Conservation (phyloP, 495 filamentous ascomycete genomes). For the Annulohypoxylon stygium region DNA sequence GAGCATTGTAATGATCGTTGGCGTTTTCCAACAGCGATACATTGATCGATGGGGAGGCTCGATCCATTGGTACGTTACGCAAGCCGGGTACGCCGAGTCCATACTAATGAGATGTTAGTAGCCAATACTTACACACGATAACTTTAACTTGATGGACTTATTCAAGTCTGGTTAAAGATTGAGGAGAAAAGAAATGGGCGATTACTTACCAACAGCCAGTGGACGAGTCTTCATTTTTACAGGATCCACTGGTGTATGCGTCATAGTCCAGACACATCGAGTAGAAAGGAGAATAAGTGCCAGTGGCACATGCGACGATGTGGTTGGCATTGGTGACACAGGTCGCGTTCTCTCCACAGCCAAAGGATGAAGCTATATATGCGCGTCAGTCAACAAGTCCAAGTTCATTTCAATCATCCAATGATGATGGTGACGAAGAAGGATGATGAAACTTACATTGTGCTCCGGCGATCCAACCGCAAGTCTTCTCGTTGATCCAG, state of each 20-base stretch:
- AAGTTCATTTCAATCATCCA: not conserved
- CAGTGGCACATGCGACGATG: slow-evolving; percentile 53
- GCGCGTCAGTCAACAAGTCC: slow-evolving; percentile 19
- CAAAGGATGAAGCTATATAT: slow-evolving; percentile 42
- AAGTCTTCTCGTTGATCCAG: slow-evolving; percentile 53
- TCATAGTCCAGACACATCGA: slow-evolving; percentile 54
- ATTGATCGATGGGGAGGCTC: slow-evolving; percentile 49
- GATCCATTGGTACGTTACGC: slow-evolving; percentile 56
- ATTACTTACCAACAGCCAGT: slow-evolving; percentile 59
- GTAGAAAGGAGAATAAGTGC: slow-evolving; percentile 45
- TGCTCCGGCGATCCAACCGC: slow-evolving; percentile 51
- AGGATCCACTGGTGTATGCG: slow-evolving; percentile 46
- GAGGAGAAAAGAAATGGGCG: not conserved
- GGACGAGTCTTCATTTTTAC: slow-evolving; percentile 27
- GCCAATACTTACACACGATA: not conserved
- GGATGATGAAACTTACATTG: slow-evolving; percentile 49
- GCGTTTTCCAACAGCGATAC: slow-evolving; percentile 51
- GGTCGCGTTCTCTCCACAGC: slow-evolving; percentile 31
- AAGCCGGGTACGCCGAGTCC: slow-evolving; percentile 39
- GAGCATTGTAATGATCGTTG: slow-evolving; percentile 48
- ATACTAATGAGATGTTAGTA: slow-evolving; percentile 28
- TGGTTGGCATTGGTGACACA: slow-evolving; percentile 52
- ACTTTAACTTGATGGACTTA: not conserved
- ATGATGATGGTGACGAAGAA: no score
- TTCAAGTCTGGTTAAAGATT: not conserved